Conservation (phyloP, 2,329 filamentous ascomycete species). For the Harringtonia lauricola region DNA sequence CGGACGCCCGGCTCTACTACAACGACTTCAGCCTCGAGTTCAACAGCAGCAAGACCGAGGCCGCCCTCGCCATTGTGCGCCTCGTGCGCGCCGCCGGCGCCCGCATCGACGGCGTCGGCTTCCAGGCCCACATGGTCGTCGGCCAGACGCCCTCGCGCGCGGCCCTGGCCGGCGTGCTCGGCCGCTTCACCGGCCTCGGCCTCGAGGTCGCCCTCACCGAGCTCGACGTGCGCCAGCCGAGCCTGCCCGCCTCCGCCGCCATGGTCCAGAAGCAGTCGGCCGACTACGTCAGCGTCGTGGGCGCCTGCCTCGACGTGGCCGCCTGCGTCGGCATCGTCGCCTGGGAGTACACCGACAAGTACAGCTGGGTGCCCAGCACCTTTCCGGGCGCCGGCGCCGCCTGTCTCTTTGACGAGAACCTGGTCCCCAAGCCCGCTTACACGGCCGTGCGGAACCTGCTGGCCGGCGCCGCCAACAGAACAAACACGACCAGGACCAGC, state of each 20-base stretch:
- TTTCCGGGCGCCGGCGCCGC: constrained; percentile 29
- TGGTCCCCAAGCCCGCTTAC: constrained; percentile 28
- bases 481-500: no score
- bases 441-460: constrained; percentile 20
- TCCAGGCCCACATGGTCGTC: constrained; percentile 39
- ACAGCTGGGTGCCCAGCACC: constrained; percentile 20
- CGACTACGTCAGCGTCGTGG: constrained; percentile 31
- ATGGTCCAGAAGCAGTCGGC: constrained; percentile 32
- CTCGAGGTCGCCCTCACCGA: constrained; percentile 41
- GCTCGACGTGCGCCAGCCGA: constrained; percentile 34
- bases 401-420: constrained; percentile 25
- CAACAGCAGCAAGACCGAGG: constrained; percentile 19
- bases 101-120: constrained; percentile 40
- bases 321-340: constrained; percentile 31
- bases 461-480: constrained; percentile 1
- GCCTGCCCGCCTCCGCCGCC: constrained; percentile 30
- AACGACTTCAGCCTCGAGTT: constrained; percentile 42
- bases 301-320: constrained; percentile 24
- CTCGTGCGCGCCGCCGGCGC: constrained; percentile 21
- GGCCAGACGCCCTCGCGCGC: constrained; percentile 27
- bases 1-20: constrained; percentile 36
- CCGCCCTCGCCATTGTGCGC: constrained; percentile 20
- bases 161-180: constrained; percentile 25
- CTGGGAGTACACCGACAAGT: constrained; percentile 29
- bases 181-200: constrained; percentile 27